Evolutionary conservation across 768 basidiomycete genomes (phyloP).

Genomic region (Termitomyces sp.): DNA sequence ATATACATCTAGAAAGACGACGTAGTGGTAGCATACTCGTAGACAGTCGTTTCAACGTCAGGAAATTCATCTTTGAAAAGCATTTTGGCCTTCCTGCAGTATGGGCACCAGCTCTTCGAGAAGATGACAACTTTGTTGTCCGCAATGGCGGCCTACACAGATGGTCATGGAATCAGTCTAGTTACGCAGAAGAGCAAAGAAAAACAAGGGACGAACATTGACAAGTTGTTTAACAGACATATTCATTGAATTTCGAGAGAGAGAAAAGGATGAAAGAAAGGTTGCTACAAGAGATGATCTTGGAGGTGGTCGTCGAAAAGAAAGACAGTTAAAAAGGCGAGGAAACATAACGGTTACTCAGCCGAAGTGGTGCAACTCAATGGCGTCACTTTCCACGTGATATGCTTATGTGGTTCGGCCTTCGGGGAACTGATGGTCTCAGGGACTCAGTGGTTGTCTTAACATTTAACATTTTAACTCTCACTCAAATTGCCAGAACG

Average conservation of each 20-base stretch:
- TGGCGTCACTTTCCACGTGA: constrained; percentile 13
- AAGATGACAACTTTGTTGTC: constrained; percentile 55
- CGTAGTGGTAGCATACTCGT: constrained; percentile 39
- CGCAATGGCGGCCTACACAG: constrained; percentile 38
- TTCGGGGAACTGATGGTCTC: no score
- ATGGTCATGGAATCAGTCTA: not conserved
- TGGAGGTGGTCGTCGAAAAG: constrained; percentile 9
- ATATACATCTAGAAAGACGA: not conserved
- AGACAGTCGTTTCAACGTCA: constrained; percentile 31
- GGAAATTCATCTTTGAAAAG: constrained; percentile 40
- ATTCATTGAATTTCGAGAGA: constrained; percentile 24
- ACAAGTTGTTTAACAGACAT: constrained; percentile 40
- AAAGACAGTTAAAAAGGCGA: constrained; percentile 16
- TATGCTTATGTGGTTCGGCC: not conserved
- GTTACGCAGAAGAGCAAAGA: not conserved
- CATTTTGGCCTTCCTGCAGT: constrained; percentile 45
- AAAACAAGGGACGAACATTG: constrained; percentile 28
- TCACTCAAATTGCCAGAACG: not conserved
- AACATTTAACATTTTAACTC: not conserved
- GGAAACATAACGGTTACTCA: constrained; percentile 15
- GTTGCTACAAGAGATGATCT: constrained; percentile 12
- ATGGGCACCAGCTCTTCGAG: constrained; percentile 58
- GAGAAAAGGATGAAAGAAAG: constrained; percentile 28
- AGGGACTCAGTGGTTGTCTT: not conserved
- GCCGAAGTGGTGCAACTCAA: constrained; percentile 1